Base-by-base conservation (phyloP, 176 grass and related monocot species). In the Alopecurus myosuroides region DNA sequence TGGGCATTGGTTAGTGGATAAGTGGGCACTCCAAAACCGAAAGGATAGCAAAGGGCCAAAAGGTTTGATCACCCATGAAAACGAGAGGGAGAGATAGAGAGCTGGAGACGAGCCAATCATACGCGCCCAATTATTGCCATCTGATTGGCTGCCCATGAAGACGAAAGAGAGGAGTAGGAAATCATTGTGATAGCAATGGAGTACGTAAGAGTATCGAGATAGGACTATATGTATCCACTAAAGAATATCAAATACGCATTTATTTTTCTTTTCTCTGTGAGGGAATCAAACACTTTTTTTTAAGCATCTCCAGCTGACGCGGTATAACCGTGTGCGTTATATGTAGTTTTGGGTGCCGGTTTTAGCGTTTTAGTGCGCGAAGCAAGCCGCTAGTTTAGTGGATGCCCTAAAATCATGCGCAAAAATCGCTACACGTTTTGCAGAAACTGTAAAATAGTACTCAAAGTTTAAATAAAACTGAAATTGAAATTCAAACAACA, bases 51-150 rank as follows among this genome's bases (percentile, higher is more conserved):
- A 69, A 66, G 36, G 25, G 20, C 56, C 53, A 55, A 82, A 56
- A 55, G 10, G 23, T 48, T 80, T 53, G 15, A 60, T 77, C 69
- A 34, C 13, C 13, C 57, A 36, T 39, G 22, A 17, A 10, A 78
- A 30, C 4, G 17, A 18, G 37, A 55, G 20, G 1, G 26, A 33
- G 33, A 14, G 4, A 44, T 6, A 73, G 22, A 73, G 22, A 39
- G 80, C 33, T 34, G 14, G 52, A 77, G 33, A 31, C 25, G 69
- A 40, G 69, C 78, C 71, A 90, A 86, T 78, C 84, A 86, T 86
- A 65, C 9, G 57, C 41, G 34, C 1, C 64, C 34, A 90, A 78
- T 73, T 66, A 86, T 82, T 82, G 79, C 0, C 33, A 31, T 51
- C 35, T 90, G 83, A 89, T 89, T 86, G 41, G 78, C 51, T 62